Conservation (phyloP, 805 yeast species). For the Cyberlindnera lachancei region DNA sequence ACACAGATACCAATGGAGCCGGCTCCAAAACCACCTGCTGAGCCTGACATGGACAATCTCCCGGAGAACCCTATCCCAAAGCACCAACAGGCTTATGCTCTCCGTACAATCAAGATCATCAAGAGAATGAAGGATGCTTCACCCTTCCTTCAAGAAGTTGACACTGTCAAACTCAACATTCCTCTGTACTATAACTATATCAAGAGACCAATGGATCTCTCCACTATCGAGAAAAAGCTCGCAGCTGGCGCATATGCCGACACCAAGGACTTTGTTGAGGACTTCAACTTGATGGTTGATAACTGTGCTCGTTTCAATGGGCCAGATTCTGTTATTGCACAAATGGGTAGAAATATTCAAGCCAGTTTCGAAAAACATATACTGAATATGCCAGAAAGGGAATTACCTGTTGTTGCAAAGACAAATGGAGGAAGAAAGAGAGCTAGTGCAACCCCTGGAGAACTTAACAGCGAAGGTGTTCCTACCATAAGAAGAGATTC, state of each 20-base stretch:
- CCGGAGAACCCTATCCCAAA: slow-evolving; percentile 64
- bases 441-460: slow-evolving; percentile 21
- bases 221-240: slow-evolving; percentile 82
- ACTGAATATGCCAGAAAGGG: slow-evolving; percentile 79
- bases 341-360: slow-evolving; percentile 86
- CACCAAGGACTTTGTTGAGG: slow-evolving; percentile 62
- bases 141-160: slow-evolving; percentile 89
- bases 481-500: slow-evolving; percentile 72
- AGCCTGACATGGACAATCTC: slow-evolving; percentile 65
- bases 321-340: slow-evolving; percentile 69
- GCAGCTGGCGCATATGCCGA: slow-evolving; percentile 61
- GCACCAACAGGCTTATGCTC: slow-evolving; percentile 78
- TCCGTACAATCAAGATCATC: slow-evolving; percentile 75
- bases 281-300: slow-evolving; percentile 74
- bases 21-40: slow-evolving; percentile 69
- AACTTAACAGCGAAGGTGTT: slow-evolving; percentile 37
- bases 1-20: slow-evolving; percentile 31
- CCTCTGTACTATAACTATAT: slow-evolving; percentile 86
- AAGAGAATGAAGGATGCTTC: slow-evolving; percentile 87
- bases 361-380: slow-evolving; percentile 91
- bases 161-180: slow-evolving; percentile 76
- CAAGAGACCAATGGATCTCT: slow-evolving; percentile 85
- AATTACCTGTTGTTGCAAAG: slow-evolving; percentile 24
- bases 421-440: slow-evolving; percentile 16
- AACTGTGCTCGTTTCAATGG: slow-evolving; percentile 88